A percentile compares a stretch with the other conserved stretches of the same genome.
These are phyloP conservation scores for Exophiala mesophila DNA, from an alignment of 2,329 filamentous ascomycete genomes.

Conservation along the genomic window DNA sequence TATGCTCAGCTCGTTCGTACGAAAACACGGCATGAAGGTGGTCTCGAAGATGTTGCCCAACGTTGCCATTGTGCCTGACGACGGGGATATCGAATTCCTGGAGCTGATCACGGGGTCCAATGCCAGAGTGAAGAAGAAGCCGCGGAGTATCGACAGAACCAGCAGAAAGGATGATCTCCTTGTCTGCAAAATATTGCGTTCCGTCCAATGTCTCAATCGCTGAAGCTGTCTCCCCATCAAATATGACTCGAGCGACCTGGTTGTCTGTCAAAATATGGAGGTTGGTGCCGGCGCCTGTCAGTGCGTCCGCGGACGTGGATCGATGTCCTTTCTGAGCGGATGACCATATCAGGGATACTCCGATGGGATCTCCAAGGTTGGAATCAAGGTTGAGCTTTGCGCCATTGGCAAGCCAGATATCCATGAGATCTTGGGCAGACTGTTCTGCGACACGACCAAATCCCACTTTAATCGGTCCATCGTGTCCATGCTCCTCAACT, in stretches of 20 bases:
- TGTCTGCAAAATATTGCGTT: conserved; percentile 33
- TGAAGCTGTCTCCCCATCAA: conserved; percentile 43
- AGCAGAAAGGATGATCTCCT: conserved; percentile 39
- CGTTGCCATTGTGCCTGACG: conserved; percentile 36
- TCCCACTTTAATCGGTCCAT: conserved; percentile 46
- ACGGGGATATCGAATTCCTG: conserved; percentile 39
- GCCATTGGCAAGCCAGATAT: conserved; percentile 47
- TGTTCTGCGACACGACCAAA: conserved; percentile 48
- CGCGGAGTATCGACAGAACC: conserved; percentile 38
- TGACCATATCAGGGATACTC: conserved; percentile 49
- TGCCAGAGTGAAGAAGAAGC: conserved; percentile 46
- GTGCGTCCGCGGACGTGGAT: conserved; percentile 49
- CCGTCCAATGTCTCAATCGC: conserved; percentile 43
- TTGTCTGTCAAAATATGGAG: conserved; percentile 49
- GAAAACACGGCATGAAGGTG: conserved; percentile 34
- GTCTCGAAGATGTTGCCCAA: conserved; percentile 45
- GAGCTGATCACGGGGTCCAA: conserved; percentile 43
- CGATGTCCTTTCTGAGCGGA: conserved; percentile 47
- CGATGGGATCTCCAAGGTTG: conserved; percentile 56
- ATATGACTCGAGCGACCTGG: conserved; percentile 45
- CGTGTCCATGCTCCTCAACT: conserved; percentile 44
- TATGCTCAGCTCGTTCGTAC: conserved; percentile 38
- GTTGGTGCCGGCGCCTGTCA: conserved; percentile 45
- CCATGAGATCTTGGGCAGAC: conserved; percentile 43
- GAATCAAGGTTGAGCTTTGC: conserved; percentile 50